Evolutionary conservation across 805 yeast species (phyloP).

Genomic region (Candida sakaeoensis): DNA sequence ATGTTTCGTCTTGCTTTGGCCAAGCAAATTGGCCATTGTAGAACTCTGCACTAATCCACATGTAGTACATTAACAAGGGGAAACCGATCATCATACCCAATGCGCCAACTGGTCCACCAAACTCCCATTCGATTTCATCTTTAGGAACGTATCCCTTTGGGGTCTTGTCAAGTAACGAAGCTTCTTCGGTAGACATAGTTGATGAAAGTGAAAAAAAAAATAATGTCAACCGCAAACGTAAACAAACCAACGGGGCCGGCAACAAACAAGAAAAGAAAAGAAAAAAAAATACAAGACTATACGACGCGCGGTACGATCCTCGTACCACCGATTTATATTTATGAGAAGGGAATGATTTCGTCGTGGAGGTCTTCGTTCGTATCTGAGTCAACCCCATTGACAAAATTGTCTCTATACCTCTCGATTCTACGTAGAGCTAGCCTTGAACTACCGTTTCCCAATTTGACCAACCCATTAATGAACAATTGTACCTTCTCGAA

Average conservation of each 20-base stretch:
- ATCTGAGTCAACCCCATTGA: conserved; percentile 11
- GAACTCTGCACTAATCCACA: conserved; percentile 88
- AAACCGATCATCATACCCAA: conserved; percentile 88
- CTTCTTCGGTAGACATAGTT: conserved; percentile 2
- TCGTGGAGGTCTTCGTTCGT: neutral
- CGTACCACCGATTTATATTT: conserved; percentile 1
- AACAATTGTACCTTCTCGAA: conserved; percentile 29
- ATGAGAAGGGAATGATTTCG: conserved; percentile 16
- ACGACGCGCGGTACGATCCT: neutral
- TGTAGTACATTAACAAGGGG: conserved; percentile 91
- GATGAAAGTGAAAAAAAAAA: neutral
- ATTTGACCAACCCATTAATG: conserved; percentile 25
- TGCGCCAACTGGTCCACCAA: conserved; percentile 92
- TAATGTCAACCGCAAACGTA: neutral
- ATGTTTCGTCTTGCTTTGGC: conserved; percentile 58
- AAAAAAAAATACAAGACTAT: no score
- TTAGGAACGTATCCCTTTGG: conserved; percentile 28
- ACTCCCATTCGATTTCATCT: conserved; percentile 73
- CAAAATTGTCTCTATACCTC: conserved; percentile 9
- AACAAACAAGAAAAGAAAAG: neutral
- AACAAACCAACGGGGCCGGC: no score
- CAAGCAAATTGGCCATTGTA: conserved; percentile 70
- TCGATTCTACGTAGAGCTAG: conserved; percentile 16
- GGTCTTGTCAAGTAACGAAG: neutral
- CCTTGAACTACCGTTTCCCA: conserved; percentile 33